Conservation (phyloP, 2,329 filamentous ascomycete genomes). For the Fusarium sororula region DNA sequence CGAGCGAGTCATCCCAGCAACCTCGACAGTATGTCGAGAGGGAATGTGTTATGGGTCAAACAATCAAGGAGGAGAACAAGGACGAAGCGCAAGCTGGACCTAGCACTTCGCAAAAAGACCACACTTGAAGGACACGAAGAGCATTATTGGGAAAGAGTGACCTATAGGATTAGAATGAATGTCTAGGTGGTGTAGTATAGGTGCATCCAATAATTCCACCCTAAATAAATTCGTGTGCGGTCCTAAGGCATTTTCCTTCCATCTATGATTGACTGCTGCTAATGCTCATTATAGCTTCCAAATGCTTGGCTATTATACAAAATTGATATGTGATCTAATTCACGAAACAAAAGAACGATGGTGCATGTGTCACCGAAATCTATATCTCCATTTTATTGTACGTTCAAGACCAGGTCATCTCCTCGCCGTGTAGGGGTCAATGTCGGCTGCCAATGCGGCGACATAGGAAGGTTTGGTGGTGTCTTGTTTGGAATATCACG, state of each 20-base stretch:
- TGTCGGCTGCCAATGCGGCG: conserved; percentile 58
- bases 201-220: conserved; percentile 37
- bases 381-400: conserved; percentile 50
- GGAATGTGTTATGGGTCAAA: conserved; percentile 51
- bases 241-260: conserved; percentile 17
- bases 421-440: conserved; percentile 74
- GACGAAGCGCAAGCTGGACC: conserved; percentile 27
- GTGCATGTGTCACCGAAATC: conserved; percentile 9
- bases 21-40: conserved; percentile 41
- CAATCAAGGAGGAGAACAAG: conserved; percentile 48
- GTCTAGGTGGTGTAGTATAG: conserved; percentile 29
- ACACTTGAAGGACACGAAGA: not conserved
- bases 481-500: conserved; percentile 23
- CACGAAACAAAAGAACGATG: conserved; percentile 9
- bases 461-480: conserved; percentile 19
- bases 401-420: conserved; percentile 69
- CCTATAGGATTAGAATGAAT: conserved; percentile 34
- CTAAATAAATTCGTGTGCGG: conserved; percentile 6
- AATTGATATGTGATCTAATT: conserved; percentile 12
- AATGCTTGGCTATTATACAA: conserved; percentile 39
- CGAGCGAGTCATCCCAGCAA: conserved; percentile 15
- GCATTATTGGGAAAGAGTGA: not conserved
- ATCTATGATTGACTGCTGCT: conserved; percentile 36
- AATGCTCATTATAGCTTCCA: conserved; percentile 34
- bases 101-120: conserved; percentile 1